These are phyloP conservation scores for Mycena sanguinolenta DNA, from an alignment of 768 basidiomycete species.

Conservation along the genomic window DNA sequence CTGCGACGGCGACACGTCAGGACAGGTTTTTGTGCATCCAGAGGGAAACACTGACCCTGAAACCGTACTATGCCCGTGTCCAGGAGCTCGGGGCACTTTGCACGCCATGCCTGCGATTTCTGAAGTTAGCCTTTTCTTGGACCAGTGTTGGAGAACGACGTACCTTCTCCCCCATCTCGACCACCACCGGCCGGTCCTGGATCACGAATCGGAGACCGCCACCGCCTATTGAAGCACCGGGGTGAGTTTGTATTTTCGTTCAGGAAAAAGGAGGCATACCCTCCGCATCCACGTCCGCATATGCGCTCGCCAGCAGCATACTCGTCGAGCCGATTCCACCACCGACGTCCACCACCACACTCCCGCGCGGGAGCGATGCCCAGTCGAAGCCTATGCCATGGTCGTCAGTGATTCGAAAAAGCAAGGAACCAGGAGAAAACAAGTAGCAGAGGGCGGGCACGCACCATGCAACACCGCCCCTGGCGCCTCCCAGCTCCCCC, in stretches of 20 bases:
- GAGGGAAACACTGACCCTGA: constrained; percentile 54
- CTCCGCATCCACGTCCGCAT: constrained; percentile 29
- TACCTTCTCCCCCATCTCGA: constrained; percentile 56
- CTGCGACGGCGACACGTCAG: constrained; percentile 44
- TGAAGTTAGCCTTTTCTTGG: neutral
- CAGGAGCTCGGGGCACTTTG: constrained; percentile 69
- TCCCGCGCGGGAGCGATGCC: constrained; percentile 57
- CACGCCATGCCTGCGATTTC: constrained; percentile 64
- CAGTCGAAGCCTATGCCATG: constrained; percentile 62
- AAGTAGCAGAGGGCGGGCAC: constrained; percentile 31
- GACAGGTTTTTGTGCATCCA: neutral
- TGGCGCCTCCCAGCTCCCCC: constrained; percentile 76
- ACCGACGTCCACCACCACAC: constrained; percentile 69
- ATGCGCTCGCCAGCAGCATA: constrained; percentile 54
- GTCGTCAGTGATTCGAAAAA: neutral
- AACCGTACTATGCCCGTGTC: constrained; percentile 66
- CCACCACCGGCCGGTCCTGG: constrained; percentile 66
- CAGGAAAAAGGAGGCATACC: constrained; percentile 28
- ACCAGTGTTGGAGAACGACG: neutral
- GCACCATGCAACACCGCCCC: constrained; percentile 69
- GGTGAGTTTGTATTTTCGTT: neutral
- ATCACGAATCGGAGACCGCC: constrained; percentile 57
- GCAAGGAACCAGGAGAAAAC: neutral
- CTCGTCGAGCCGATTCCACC: constrained; percentile 67
- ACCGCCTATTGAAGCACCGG: constrained; percentile 30